A percentile compares a stretch with the other conserved stretches of the same genome.
Evolutionary conservation across 2,329 filamentous ascomycete species (phyloP).

Genomic region (Verticillium dahliae): DNA sequence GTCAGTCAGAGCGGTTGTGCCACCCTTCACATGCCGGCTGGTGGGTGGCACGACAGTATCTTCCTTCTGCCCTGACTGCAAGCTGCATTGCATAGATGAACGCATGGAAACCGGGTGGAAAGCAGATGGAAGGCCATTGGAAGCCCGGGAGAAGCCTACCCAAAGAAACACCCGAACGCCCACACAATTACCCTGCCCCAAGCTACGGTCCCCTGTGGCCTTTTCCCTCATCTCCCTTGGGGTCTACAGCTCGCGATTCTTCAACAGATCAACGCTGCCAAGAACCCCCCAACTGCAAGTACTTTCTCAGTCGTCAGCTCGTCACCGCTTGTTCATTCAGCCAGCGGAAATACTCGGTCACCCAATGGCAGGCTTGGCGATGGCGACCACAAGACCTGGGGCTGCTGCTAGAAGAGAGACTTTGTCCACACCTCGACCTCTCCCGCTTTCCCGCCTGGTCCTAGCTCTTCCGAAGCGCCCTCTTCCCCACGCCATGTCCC

Average conservation of each 20-base stretch:
- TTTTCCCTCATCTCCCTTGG: background rate
- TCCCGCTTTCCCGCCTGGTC: background rate
- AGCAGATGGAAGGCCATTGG: background rate
- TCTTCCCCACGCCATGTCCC: background rate
- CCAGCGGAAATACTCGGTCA: background rate
- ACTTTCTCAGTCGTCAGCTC: background rate
- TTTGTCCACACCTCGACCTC: background rate
- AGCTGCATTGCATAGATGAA: background rate
- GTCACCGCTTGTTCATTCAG: background rate
- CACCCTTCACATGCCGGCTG: background rate
- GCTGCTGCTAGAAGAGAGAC: background rate
- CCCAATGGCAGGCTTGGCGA: background rate
- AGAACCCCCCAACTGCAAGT: background rate
- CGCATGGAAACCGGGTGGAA: background rate
- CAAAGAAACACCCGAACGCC: background rate
- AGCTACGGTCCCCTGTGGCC: background rate
- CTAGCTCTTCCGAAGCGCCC: background rate
- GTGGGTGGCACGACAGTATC: background rate
- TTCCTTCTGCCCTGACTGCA: background rate
- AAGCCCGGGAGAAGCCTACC: background rate
- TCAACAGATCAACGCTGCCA: background rate
- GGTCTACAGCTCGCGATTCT: background rate
- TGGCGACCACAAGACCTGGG: background rate
- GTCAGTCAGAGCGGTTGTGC: background rate
- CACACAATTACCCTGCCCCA: background rate